These are phyloP conservation scores for Clitoria ternatea DNA, from an alignment of 306 rosid genomes.

Conservation along the genomic window DNA sequence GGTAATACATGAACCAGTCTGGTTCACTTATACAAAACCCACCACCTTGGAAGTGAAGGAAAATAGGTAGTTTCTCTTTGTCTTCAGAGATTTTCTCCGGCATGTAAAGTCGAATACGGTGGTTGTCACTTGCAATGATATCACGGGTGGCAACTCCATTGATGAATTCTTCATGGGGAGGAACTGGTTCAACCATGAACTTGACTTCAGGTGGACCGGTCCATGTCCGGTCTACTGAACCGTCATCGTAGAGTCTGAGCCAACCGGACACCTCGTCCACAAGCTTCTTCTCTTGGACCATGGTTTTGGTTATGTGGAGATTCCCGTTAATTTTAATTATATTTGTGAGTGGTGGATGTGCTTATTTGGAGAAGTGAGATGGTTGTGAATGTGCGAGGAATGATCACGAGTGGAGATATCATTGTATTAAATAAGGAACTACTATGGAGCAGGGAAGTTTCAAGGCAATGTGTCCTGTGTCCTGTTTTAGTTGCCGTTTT, in stretches of 20 bases:
- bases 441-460: too few species aligned
- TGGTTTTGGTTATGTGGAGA: background rate
- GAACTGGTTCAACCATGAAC: conserved; percentile 47
- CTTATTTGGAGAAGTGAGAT: background rate
- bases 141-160: conserved; percentile 49
- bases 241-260: conserved; percentile 53
- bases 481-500: too few species aligned
- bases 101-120: conserved; percentile 38
- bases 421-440: too few species aligned
- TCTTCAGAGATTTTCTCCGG: conserved; percentile 27
- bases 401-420: background rate
- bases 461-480: too few species aligned
- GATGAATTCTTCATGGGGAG: conserved; percentile 41
- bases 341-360: background rate
- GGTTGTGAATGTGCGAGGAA: background rate
- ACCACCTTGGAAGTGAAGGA: conserved; percentile 75
- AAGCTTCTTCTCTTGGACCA: conserved; percentile 33
- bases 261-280: conserved; percentile 55
- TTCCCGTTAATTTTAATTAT: background rate
- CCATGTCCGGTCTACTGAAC: conserved; percentile 65
- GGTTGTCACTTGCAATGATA: conserved; percentile 13
- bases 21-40: conserved; percentile 67
- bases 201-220: conserved; percentile 49
- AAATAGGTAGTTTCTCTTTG: conserved; percentile 35
- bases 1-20: conserved; percentile 59